Percentiles rank a stretch among this genome's conserved stretches.
These are phyloP conservation scores for Zoysia matrella DNA, from an alignment of 202 grass and related monocot species.

Conservation along the genomic window DNA sequence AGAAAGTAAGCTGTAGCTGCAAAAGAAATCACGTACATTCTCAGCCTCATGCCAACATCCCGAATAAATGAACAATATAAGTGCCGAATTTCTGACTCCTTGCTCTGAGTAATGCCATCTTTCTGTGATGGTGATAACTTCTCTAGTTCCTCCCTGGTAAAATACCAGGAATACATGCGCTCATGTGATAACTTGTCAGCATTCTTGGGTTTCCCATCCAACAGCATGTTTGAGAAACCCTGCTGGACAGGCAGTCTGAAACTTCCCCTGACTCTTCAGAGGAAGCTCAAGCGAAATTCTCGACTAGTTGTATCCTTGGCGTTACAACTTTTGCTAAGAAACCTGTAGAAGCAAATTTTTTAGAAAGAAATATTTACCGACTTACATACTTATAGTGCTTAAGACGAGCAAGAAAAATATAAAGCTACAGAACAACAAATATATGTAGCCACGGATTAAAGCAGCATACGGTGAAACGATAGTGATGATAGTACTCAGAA, in stretches of 20 bases:
- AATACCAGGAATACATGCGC: constrained; percentile 61
- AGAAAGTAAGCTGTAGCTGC: constrained; percentile 13
- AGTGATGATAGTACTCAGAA: background rate
- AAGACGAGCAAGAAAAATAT: background rate
- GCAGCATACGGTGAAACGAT: background rate
- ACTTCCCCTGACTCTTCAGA: constrained; percentile 29
- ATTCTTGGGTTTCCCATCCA: constrained; percentile 33
- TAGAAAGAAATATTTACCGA: background rate
- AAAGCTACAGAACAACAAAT: no score
- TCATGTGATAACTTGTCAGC: constrained; percentile 36
- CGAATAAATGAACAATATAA: constrained; percentile 70
- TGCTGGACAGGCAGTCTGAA: constrained; percentile 13
- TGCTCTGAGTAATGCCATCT: constrained; percentile 65
- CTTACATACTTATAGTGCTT: background rate
- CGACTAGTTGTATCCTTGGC: background rate
- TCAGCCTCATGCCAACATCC: constrained; percentile 66
- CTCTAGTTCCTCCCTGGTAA: constrained; percentile 61
- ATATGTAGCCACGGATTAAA: background rate
- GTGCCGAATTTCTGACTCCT: constrained; percentile 59
- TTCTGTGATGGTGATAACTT: constrained; percentile 59
- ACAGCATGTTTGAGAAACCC: constrained; percentile 37
- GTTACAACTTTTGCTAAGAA: constrained; percentile 10
- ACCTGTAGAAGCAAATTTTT: constrained; percentile 12
- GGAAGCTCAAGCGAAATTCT: background rate
- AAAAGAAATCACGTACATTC: constrained; percentile 52